Base-by-base conservation (phyloP, 768 basidiomycete species). In the Amylocystis lapponica region DNA sequence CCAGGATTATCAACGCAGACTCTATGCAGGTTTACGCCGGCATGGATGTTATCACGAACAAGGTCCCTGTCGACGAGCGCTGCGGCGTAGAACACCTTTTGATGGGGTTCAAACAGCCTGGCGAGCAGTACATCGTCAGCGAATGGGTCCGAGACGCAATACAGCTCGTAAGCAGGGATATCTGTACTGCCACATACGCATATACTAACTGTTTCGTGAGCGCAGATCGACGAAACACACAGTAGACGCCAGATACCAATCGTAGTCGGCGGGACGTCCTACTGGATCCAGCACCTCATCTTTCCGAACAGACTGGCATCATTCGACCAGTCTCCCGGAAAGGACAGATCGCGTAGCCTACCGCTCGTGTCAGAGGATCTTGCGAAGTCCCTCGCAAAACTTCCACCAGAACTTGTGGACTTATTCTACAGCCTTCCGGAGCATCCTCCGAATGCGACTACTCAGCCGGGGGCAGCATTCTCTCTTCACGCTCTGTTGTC, bases 21-120 rank as follows among this genome's bases (percentile, higher is more conserved):
- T 81, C 95, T 11, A 97, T 99, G 95, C 96, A 99, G 63, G 83
- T 92, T 11, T 98, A 97, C 62, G 70, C 71, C 14, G 95, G 95
- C 0, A 75, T 98, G 62, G 86, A 96, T 63, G 69, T 94, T 39
- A 83, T 97, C 55, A 98, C 95, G 21, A 98, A 98, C 66, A 98
- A 99, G 66, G 75, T 93, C 13, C 78, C 93, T 1, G 55, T 69
- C 11, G 66, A 72, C 22, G 93, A 99, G 64, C 81, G 72, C 58
- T 70, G 76, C 36, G 92, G 88, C 4, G 70, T 99, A 16, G 82
- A 85, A 17, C 96, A 99, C 66, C 80, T 86, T 45, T 69, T 98
- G 19, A 87, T 99, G 81, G 85, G 78, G 39, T 83, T 93, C 58
- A 90, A 91, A 51, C 64, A 78, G 16, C 92, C 93, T 2, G 85